Base-by-base conservation (phyloP, 371 early-diverging fungal genomes). In the Apophysomyces ossiformis region DNA sequence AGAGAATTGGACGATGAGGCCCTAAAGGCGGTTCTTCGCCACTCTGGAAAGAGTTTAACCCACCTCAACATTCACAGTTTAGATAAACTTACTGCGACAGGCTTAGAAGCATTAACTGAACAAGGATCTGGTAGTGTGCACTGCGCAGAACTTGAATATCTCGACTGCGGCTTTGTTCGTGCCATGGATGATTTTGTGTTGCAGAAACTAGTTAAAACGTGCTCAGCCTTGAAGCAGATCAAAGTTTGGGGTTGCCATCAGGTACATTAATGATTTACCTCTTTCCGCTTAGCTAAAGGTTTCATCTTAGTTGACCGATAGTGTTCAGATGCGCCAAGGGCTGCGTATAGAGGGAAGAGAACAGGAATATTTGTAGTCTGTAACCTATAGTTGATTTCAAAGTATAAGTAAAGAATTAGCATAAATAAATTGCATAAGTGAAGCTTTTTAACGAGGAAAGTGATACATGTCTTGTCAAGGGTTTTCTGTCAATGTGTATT, bases 91-190 rank as follows among this genome's bases (percentile, higher is more conserved):
- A 85, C 92, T 1, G 70, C 71, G 16, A 47, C 76, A 7, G 83
- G 88, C 0, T 64, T 95, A 57, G 74, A 85, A 44, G 67, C 74
- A 7, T 58, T 91, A 15, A 81, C 82, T 0, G 78, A 76, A 1
- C 63, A 65, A 56, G 67, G 37, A 6, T 44, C 58, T 7, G 36
- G 43, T 16, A 38, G 32, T 7, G 37, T 37, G 7, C 69, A 71
- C 1, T 88, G 89, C 44, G 69, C 74, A 8, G 41, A 68, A 1
- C 69, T 93, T 56, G 62, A 59, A n/a, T 74, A 75, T 4, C 65
- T 94, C 50, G 88, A 94, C 67, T 76, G 88, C 47, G 86, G 90
- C 26, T 93, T 91, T 87, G 85, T 90, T 12, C 87, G 92, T 9
- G 79, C 88, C 9, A 80, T 91, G 69, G 88, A 89, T 65, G 94